A percentile compares a stretch with the other conserved stretches of the same genome.
Evolutionary conservation across 2,329 filamentous ascomycete genomes (phyloP).

Genomic region (Aspergillus aculeatus): DNA sequence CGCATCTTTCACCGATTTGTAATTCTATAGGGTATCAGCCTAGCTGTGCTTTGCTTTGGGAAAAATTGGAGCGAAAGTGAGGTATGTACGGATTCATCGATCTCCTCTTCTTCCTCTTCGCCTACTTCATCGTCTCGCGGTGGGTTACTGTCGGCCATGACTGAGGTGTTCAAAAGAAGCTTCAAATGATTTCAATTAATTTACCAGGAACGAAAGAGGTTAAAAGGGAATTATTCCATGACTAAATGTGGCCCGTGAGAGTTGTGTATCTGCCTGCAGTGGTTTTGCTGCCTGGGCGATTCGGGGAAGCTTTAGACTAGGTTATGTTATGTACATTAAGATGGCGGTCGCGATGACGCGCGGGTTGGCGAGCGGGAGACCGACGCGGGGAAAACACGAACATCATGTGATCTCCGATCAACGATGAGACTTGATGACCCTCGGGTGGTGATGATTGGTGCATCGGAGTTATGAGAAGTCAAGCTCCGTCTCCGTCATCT

Average conservation of each 20-base stretch:
- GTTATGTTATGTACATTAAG: background rate
- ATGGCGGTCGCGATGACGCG: conserved; percentile 23
- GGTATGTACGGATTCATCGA: conserved; percentile 44
- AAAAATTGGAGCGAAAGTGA: background rate
- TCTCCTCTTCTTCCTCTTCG: conserved; percentile 47
- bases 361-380: background rate
- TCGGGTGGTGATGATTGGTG: conserved; percentile 29
- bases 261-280: conserved; percentile 11
- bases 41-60: background rate
- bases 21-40: conserved; percentile 59
- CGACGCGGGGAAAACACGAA: conserved; percentile 33
- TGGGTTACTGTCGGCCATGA: conserved; percentile 39
- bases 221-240: background rate
- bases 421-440: conserved; percentile 28
- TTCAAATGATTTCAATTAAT: no score
- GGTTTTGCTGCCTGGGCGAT: conserved; percentile 23
- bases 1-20: conserved; percentile 93
- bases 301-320: background rate
- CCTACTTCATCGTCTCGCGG: conserved; percentile 40
- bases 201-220: background rate
- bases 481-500: conserved; percentile 18
- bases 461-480: background rate
- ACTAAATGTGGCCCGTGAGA: background rate
- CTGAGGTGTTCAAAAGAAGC: conserved; percentile 1
- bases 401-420: conserved; percentile 31